phyloP scores from a whole-genome alignment of 1,284 basidiomycete genomes.

The Microbotryum silenes-acaulis region DNA sequence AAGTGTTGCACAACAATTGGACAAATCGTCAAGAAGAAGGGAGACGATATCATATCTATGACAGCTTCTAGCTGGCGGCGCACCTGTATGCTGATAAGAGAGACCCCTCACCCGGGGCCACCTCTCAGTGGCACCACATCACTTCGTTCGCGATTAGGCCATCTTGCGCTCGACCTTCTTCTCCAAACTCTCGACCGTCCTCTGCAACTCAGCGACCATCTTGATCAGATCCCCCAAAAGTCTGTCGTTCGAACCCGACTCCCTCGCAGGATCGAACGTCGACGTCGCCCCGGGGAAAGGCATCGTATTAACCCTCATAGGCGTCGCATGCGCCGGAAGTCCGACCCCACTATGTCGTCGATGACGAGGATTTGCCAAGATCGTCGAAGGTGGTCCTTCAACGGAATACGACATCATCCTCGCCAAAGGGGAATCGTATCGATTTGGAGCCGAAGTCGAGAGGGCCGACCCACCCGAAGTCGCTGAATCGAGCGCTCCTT shows the following conservation, averaged over 20 bases:
- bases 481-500: neutral
- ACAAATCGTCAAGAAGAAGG: neutral
- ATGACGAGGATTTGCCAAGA: neutral
- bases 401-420: constrained; percentile 12
- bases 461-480: constrained; percentile 2
- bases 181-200: constrained; percentile 21
- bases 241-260: neutral
- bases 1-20: too few relatives aligned
- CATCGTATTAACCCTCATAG: constrained; percentile 18
- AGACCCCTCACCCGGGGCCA: too few relatives aligned
- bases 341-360: neutral
- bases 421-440: constrained; percentile 22
- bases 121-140: too few relatives aligned
- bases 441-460: constrained; percentile 13
- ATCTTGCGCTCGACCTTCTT: constrained; percentile 11
- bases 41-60: neutral
- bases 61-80: neutral
- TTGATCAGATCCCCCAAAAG: constrained; percentile 5
- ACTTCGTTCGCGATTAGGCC: too few relatives aligned
- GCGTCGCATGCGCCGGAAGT: neutral
- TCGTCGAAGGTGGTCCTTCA: neutral
- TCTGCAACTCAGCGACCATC: constrained; percentile 12
- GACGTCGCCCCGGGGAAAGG: constrained; percentile 1
- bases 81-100: neutral
- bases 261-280: constrained; percentile 2